Conservation (phyloP, 495 filamentous ascomycete genomes). For the Hypoxylon lenormandii region DNA sequence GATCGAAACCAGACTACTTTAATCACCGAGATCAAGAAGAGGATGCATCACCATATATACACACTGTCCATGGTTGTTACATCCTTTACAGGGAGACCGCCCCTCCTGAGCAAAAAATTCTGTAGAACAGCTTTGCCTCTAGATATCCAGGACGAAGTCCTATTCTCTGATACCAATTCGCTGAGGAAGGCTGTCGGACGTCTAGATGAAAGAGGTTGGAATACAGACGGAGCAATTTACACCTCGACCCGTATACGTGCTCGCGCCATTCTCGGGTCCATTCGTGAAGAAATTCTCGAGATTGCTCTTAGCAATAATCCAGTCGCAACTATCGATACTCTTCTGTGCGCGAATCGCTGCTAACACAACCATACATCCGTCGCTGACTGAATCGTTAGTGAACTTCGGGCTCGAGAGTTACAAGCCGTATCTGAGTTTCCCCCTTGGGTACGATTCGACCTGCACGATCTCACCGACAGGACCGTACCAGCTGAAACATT, state of each 20-base stretch:
- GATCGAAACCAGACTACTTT: constrained; percentile 57
- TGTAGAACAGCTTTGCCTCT: constrained; percentile 67
- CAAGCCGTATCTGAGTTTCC: constrained; percentile 43
- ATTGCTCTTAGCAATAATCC: constrained; percentile 65
- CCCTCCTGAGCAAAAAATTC: constrained; percentile 66
- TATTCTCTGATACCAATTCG: constrained; percentile 60
- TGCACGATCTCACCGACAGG: constrained; percentile 49
- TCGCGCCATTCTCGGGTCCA: constrained; percentile 61
- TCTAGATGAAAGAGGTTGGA: constrained; percentile 69
- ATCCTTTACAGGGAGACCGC: constrained; percentile 69
- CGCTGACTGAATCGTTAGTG: constrained; percentile 6
- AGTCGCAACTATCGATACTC: constrained; percentile 58
- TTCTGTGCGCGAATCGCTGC: constrained; percentile 56
- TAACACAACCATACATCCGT: not conserved
- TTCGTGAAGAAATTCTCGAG: constrained; percentile 70
- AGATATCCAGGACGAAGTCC: constrained; percentile 66
- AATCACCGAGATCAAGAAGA: constrained; percentile 45
- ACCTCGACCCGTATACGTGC: constrained; percentile 62
- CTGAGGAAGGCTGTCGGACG: constrained; percentile 56
- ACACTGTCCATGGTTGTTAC: constrained; percentile 64
- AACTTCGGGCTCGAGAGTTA: constrained; percentile 41
- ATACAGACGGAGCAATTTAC: constrained; percentile 55
- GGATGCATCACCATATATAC: constrained; percentile 67
- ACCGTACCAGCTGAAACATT: constrained; percentile 42
- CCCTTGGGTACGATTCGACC: constrained; percentile 48